phyloP scores from a whole-genome alignment of 129 eudicot species.

The Pittosporum tobira region DNA sequence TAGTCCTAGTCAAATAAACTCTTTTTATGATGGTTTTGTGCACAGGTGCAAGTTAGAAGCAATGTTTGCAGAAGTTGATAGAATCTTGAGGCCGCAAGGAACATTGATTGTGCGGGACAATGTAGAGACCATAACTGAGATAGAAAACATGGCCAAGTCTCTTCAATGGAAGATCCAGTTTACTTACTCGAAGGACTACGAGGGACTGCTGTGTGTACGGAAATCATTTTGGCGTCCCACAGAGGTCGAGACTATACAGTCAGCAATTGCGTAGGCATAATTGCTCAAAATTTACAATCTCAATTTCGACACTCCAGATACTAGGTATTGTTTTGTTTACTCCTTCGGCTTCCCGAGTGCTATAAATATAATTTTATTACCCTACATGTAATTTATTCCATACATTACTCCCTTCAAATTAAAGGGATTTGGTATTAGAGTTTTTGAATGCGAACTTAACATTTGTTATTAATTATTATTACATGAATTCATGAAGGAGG shows the following conservation, averaged over 20 bases:
- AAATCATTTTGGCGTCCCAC: slow-evolving; percentile 55
- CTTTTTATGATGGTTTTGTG: neutral
- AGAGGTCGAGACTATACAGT: slow-evolving; percentile 41
- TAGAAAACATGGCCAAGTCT: slow-evolving; percentile 54
- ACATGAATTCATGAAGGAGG: slow-evolving; percentile 16
- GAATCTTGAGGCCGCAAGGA: slow-evolving; percentile 54
- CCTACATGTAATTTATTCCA: slow-evolving; percentile 17
- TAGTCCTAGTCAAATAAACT: neutral
- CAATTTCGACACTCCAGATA: neutral
- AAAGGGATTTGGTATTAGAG: slow-evolving; percentile 18
- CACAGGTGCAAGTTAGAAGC: slow-evolving; percentile 52
- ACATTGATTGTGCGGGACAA: slow-evolving; percentile 46
- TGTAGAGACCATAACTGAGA: slow-evolving; percentile 36
- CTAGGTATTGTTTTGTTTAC: slow-evolving; percentile 12
- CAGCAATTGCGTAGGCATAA: slow-evolving; percentile 25
- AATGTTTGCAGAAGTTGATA: slow-evolving; percentile 58
- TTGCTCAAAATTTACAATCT: neutral
- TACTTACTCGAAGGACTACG: slow-evolving; percentile 36
- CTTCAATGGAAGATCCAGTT: slow-evolving; percentile 44
- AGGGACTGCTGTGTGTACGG: slow-evolving; percentile 43
- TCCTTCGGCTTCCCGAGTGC: slow-evolving; percentile 3
- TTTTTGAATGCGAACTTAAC: slow-evolving; percentile 24
- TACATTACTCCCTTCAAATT: slow-evolving; percentile 1
- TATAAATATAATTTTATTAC: slow-evolving; percentile 18
- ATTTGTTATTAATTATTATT: slow-evolving; percentile 20